Conservation (phyloP, 1,284 basidiomycete species). For the Boletellus sp. region DNA sequence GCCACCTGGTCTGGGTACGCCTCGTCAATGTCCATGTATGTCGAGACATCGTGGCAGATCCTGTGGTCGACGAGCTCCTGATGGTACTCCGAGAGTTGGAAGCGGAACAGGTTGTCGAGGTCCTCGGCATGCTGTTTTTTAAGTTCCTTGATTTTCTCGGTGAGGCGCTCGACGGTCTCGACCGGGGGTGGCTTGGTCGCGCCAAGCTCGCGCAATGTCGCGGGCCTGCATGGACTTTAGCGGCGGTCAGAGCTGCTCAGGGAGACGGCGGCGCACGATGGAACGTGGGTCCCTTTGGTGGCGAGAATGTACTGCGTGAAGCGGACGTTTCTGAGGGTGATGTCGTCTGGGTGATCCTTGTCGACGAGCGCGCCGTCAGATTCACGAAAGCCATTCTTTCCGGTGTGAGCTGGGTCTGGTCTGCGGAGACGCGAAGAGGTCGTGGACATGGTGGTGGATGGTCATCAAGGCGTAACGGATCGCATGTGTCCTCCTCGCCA, state of each 20-base stretch:
- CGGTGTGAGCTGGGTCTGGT: constrained; percentile 6
- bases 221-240: constrained; percentile 11
- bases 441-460: not conserved
- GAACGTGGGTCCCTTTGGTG: constrained; percentile 24
- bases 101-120: constrained; percentile 40
- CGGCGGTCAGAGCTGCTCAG: not conserved
- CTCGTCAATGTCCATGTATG: constrained; percentile 31
- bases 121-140: constrained; percentile 40
- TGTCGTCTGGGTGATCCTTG: constrained; percentile 22
- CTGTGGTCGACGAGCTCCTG: constrained; percentile 38
- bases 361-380: constrained; percentile 4
- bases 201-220: constrained; percentile 22
- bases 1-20: constrained; percentile 24
- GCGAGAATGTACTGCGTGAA: constrained; percentile 31
- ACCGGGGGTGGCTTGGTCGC: constrained; percentile 6
- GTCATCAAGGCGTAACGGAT: not conserved
- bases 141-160: constrained; percentile 37
- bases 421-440: not conserved
- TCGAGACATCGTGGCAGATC: constrained; percentile 31
- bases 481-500: not conserved
- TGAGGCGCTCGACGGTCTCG: constrained; percentile 30
- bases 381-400: constrained; percentile 26
- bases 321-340: constrained; percentile 27
- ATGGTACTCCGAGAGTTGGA: constrained; percentile 42
- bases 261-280: constrained; percentile 21